Conservation (phyloP, 331 rosid species). For the Malus hybrid region DNA sequence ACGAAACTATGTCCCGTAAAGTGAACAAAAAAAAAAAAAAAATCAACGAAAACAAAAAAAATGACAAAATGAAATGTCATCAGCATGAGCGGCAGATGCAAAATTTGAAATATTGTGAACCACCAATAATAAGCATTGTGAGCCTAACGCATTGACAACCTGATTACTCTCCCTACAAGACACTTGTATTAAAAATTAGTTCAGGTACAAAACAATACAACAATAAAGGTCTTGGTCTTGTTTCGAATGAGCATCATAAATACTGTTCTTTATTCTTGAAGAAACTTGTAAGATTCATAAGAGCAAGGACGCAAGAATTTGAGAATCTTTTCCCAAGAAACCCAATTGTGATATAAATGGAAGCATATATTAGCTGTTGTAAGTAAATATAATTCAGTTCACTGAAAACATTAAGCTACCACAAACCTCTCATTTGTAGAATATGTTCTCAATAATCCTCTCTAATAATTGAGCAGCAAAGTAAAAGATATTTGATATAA, state of each 20-base stretch:
- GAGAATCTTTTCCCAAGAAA: neutral
- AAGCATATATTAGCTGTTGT: neutral
- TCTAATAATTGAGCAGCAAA: conserved; percentile 24
- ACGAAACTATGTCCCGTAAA: too few species aligned
- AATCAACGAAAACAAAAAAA: too few species aligned
- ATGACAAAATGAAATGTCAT: too few species aligned
- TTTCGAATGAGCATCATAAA: neutral
- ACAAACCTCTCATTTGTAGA: neutral
- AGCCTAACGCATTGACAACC: too few species aligned
- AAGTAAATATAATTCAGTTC: neutral
- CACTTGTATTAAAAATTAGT: too few species aligned
- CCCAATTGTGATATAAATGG: neutral
- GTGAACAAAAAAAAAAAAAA: too few species aligned
- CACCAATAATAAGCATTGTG: too few species aligned
- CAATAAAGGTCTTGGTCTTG: neutral
- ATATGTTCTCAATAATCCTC: conserved; percentile 13
- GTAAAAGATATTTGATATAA: conserved; percentile 4
- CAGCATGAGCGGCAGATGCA: too few species aligned
- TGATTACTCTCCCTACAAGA: too few species aligned
- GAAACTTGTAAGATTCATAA: neutral
- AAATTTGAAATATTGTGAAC: too few species aligned
- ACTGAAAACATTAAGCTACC: too few species aligned
- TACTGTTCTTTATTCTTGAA: neutral
- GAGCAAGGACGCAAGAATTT: neutral
- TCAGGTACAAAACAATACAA: neutral